Base-by-base conservation (phyloP, 2,329 filamentous ascomycete genomes). In the Pleomassaria siparia region DNA sequence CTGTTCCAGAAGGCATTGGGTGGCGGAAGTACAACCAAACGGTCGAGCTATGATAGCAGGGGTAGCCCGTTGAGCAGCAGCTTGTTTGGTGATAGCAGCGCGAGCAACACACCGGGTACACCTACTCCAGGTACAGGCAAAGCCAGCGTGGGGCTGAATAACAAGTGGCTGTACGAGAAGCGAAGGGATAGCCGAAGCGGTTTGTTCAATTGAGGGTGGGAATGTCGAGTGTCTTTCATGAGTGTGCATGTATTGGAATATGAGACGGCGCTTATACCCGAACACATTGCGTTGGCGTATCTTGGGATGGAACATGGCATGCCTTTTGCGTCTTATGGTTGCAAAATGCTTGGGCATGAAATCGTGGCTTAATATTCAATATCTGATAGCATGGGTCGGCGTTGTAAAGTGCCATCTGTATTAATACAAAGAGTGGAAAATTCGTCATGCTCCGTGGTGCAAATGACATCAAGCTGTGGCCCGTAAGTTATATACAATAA, bases 111-210 rank as follows among this genome's bases (percentile, higher is more conserved):
- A 1, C 83, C 86, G 1, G 78, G 80, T 12, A 86, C 86, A 15
- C 88, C 88, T 1, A 91, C 85, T 54, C 88, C 89, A 9, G 60
- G 60, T 1, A 63, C 55, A 2, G 66, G 68, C 74, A 81, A 84
- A 47, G 85, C 86, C 33, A 91, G 83, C 56, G 83, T 95, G 43
- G 84, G 85, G 0, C 66, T 96, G 64, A 96, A 92, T 72, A 96
- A 85, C 74, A 95, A 94, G 74, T 97, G 92, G 92, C 72, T 96
- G 50, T 97, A 96, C 66, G 90, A 96, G 71, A 89, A 85, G 72
- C 87, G 88, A 15, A 64, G 60, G 76, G 84, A 67, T 68, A 84
- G 67, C 74, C 53, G 61, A 43, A 69, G 59, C 44, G 62, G 50
- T 39, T 42, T 71, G 41, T 69, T 69, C 49, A 53, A 48, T 37